Evolutionary conservation across 371 early-diverging fungal genomes (phyloP), one percentile per base, ranked within the genome.

Genomic region (Thermomucor indicae-seudaticae): DNA sequence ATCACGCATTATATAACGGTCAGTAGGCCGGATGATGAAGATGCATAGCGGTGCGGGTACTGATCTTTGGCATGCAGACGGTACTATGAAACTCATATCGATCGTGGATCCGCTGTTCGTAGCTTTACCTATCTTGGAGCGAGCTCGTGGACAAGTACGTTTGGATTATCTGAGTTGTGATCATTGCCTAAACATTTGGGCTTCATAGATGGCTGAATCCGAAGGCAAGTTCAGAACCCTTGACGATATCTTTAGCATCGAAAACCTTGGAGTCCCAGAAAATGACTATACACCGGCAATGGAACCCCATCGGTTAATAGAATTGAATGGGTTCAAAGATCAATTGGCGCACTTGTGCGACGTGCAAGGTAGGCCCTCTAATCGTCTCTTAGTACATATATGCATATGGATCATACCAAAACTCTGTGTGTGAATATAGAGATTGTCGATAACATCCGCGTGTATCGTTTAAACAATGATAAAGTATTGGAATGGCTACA

Each of bases 31-130:
- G 3, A 42, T 17, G 14, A 6, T 14, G 12, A 4, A 42, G 4
- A 19, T 42, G n/a, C 14, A 32, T 32, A 14, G 10, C 40, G 11
- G 6, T 6, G 6, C 7, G 20, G 17, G 7, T 19, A 7, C 40
- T 40, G 7, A 40, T 10, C 32, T 32, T 32, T 40, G 6, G 8
- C 40, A 19, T 42, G 4, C 17, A 50, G 50, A 50, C 24, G 50
- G 50, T 24, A n/a, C 40, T 11, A 11, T 50, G 8, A 40, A 50
- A n/a, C 28, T 50, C 39, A 40, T 50, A 19, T 25, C 50, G 11
- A 39, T 41, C 12, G 37, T 50, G 30, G 50, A 50, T 39, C 50
- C 50, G 12, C 22, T 50, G 1, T 50, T 39, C 25, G 28, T 50
- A 12, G 20, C 41, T 14, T 23, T 50, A 6, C 41, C 50, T 1